Percentiles rank a stretch among this genome's conserved stretches.
Evolutionary conservation across 306 rosid genomes (phyloP).

Genomic region (Hippophae gyantsensis): DNA sequence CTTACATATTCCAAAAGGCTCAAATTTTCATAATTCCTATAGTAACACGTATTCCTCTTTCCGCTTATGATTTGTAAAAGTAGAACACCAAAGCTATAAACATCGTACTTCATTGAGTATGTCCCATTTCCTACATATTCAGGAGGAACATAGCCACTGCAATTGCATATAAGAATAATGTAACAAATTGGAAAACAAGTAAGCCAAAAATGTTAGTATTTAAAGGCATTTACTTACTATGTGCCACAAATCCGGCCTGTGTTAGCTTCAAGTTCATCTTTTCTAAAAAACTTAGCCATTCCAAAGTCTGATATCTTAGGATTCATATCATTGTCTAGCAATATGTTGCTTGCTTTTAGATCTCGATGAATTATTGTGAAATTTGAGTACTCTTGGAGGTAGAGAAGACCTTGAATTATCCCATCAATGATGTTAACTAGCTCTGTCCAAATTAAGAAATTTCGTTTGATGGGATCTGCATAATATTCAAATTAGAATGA

Average conservation of each 20-base stretch:
- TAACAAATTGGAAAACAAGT: neutral
- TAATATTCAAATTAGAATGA: neutral
- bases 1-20: slow-evolving; percentile 53
- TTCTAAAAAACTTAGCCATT: slow-evolving; percentile 52
- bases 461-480: slow-evolving; percentile 36
- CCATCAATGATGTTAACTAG: slow-evolving; percentile 55
- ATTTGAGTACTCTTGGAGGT: slow-evolving; percentile 73
- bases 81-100: slow-evolving; percentile 35
- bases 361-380: slow-evolving; percentile 58
- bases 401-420: slow-evolving; percentile 60
- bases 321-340: slow-evolving; percentile 41
- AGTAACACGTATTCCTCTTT: slow-evolving; percentile 32
- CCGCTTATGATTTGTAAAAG: slow-evolving; percentile 64
- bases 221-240: slow-evolving; percentile 28
- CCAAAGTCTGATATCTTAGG: slow-evolving; percentile 66
- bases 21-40: slow-evolving; percentile 32
- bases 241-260: slow-evolving; percentile 53
- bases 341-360: slow-evolving; percentile 52
- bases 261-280: slow-evolving; percentile 56
- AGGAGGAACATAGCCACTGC: slow-evolving; percentile 58
- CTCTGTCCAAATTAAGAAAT: slow-evolving; percentile 35
- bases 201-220: neutral
- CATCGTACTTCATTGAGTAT: slow-evolving; percentile 47
- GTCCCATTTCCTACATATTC: slow-evolving; percentile 47
- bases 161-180: neutral